phyloP scores from a whole-genome alignment of 306 rosid species.

The Pterocarpus santalinus region DNA sequence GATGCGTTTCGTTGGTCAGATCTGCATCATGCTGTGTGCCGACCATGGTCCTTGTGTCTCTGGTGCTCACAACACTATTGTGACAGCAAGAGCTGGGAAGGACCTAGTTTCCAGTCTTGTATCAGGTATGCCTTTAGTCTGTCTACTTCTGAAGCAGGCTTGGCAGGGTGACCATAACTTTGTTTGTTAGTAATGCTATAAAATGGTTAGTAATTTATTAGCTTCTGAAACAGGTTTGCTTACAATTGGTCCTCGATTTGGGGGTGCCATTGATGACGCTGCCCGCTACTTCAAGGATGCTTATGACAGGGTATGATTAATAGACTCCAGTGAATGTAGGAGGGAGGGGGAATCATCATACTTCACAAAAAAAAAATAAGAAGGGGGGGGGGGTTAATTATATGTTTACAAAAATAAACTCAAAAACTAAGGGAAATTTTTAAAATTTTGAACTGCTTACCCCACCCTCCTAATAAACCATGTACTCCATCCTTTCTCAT shows the following conservation, averaged over 20 bases:
- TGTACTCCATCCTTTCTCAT: slow-evolving; percentile 18
- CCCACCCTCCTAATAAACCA: not conserved
- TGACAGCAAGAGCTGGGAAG: slow-evolving; percentile 99
- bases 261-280: slow-evolving; percentile 99
- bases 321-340: slow-evolving; percentile 24
- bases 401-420: not conserved
- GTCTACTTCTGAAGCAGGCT: slow-evolving; percentile 15
- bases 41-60: slow-evolving; percentile 99
- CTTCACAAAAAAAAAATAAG: too few relatives aligned
- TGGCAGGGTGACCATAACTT: slow-evolving; percentile 12
- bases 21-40: slow-evolving; percentile 97
- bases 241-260: slow-evolving; percentile 99
- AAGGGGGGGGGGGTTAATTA: not conserved
- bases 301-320: slow-evolving; percentile 74
- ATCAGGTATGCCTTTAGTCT: slow-evolving; percentile 67
- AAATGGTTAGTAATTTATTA: slow-evolving; percentile 49
- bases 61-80: slow-evolving; percentile 98
- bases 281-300: slow-evolving; percentile 99
- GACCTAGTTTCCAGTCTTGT: slow-evolving; percentile 97
- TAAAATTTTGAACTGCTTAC: slow-evolving; percentile 11
- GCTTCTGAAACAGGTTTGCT: slow-evolving; percentile 86
- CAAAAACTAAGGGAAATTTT: not conserved
- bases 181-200: slow-evolving; percentile 9
- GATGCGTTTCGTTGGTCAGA: slow-evolving; percentile 63
- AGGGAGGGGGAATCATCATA: not conserved